These are phyloP conservation scores for Venturia carpophila DNA, from an alignment of 2,329 filamentous ascomycete genomes.

Conservation along the genomic window DNA sequence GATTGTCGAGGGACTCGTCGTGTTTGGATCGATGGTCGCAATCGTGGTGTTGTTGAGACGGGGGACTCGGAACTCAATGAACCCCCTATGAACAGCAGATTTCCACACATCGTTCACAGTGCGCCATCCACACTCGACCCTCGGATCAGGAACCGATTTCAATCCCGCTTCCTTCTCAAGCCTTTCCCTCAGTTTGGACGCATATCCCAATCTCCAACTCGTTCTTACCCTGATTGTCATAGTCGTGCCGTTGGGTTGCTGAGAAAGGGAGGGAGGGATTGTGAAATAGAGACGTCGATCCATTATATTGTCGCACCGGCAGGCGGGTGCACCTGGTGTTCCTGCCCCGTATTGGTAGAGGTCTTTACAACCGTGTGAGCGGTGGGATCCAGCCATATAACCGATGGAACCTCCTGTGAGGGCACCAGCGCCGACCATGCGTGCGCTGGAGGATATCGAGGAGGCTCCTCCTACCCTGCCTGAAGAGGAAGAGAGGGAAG, in stretches of 20 bases:
- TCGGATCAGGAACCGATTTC: neutral
- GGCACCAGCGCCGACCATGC: neutral
- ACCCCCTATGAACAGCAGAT: neutral
- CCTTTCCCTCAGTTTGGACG: neutral
- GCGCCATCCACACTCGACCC: neutral
- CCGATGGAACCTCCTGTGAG: neutral
- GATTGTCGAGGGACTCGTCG: neutral
- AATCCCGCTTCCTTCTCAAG: neutral
- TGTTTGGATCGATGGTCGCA: neutral
- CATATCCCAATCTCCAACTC: neutral
- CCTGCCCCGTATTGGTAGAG: neutral
- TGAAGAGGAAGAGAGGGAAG: neutral
- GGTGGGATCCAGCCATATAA: neutral
- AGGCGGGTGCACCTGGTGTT: neutral
- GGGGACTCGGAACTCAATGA: neutral
- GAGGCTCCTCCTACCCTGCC: neutral
- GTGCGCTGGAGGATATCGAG: too few relatives aligned
- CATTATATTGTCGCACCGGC: neutral
- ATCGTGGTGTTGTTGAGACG: neutral
- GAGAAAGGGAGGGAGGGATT: neutral
- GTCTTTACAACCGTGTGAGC: neutral
- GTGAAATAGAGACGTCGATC: neutral
- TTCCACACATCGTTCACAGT: neutral
- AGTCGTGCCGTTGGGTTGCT: neutral
- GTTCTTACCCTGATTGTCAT: neutral